These are phyloP conservation scores for Paecilomyces formosus DNA, from an alignment of 2,329 filamentous ascomycete genomes.

Conservation along the genomic window DNA sequence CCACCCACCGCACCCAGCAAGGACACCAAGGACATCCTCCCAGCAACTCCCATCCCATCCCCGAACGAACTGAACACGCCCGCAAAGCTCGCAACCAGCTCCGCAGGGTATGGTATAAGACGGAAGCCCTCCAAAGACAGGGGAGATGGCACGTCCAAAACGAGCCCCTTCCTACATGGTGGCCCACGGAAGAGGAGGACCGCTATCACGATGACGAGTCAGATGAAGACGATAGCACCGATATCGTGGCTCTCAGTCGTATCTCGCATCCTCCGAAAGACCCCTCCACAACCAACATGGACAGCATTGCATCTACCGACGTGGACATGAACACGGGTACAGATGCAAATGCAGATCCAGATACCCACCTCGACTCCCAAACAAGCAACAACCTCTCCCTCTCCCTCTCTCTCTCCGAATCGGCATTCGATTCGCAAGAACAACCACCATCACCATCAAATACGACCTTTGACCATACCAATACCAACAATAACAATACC, in stretches of 20 bases:
- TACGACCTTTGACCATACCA: background rate
- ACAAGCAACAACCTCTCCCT: constrained; percentile 13
- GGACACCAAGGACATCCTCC: background rate
- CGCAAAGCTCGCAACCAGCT: background rate
- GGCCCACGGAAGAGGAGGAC: constrained; percentile 10
- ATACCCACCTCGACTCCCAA: constrained; percentile 4
- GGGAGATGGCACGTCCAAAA: constrained; percentile 11
- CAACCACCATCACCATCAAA: background rate
- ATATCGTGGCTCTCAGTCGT: background rate
- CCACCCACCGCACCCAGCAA: background rate
- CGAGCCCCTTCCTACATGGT: constrained; percentile 21
- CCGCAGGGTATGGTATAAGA: background rate
- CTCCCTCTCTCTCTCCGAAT: constrained; percentile 16
- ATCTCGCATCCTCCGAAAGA: background rate
- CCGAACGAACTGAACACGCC: background rate
- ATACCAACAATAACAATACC: background rate
- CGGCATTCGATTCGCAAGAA: constrained; percentile 17
- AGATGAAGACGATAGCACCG: background rate
- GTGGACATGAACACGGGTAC: no score
- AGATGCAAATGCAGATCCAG: background rate
- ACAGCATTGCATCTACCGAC: background rate
- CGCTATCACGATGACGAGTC: background rate
- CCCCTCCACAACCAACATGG: background rate
- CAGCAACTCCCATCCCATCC: background rate
- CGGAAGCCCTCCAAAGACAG: background rate